Conservation (phyloP, 495 filamentous ascomycete species). For the Copromyces sp. region DNA sequence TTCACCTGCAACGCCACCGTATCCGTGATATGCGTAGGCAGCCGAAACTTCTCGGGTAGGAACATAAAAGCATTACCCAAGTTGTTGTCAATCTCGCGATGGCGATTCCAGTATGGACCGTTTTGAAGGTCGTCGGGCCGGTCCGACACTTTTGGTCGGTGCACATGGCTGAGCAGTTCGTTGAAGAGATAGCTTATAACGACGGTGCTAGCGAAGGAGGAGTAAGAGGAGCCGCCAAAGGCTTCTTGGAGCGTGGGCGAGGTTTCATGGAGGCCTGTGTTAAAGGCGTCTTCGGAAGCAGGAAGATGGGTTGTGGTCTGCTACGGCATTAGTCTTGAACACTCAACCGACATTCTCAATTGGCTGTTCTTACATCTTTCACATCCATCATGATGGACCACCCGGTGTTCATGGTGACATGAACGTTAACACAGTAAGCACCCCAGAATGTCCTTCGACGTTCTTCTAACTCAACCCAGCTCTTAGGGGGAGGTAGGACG, state of each 20-base stretch:
- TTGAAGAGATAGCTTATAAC: constrained; percentile 32
- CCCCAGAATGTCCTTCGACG: constrained; percentile 44
- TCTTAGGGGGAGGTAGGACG: constrained; percentile 26
- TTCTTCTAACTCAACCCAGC: constrained; percentile 43
- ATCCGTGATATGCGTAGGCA: constrained; percentile 29
- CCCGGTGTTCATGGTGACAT: constrained; percentile 36
- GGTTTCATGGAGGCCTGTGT: constrained; percentile 22
- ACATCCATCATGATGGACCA: constrained; percentile 37
- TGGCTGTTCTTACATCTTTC: constrained; percentile 20
- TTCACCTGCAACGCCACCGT: constrained; percentile 31
- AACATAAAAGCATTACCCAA: constrained; percentile 38
- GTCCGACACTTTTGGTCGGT: constrained; percentile 29
- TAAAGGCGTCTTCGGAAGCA: constrained; percentile 32
- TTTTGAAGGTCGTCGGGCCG: constrained; percentile 27
- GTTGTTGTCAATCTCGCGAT: constrained; percentile 36
- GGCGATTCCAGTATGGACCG: constrained; percentile 36
- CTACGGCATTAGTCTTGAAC: not conserved
- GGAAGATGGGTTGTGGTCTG: constrained; percentile 39
- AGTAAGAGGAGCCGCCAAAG: constrained; percentile 28
- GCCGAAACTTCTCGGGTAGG: constrained; percentile 30
- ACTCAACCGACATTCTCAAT: not conserved
- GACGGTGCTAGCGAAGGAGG: constrained; percentile 29
- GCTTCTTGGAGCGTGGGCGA: constrained; percentile 24
- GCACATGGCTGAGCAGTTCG: constrained; percentile 30
- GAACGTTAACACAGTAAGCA: constrained; percentile 40